Evolutionary conservation across 495 filamentous ascomycete species (phyloP), one percentile per base, ranked within the genome.

Genomic region (Lasiosphaeris hirsuta): DNA sequence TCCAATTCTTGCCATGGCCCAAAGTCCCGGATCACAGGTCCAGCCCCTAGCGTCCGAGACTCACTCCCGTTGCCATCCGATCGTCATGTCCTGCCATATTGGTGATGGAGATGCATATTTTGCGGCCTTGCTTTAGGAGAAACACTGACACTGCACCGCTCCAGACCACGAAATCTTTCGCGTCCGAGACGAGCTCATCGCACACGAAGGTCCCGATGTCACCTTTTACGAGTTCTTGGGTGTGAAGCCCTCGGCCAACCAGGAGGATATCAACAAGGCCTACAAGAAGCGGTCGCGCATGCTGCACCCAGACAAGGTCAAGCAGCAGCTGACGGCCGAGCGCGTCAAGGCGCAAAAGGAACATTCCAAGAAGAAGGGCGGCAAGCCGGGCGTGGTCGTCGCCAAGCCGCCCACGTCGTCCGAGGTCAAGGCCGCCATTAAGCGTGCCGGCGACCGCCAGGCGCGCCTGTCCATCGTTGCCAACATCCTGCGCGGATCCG

Each of bases 141-240:
- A 15, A 8, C 44, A 61, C 60, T 43, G 35, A 36, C 45, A 36
- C 60, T 47, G 39, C 34, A 46, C 34, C 23, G 17, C 10, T 9
- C 5, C 65, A 96, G 94, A 99, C 72, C 88, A 93, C 67, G 94
- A 99, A 76, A 97, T 99, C 75, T 99, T 99, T 75, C 86, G 90
- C 54, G 80, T 97, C 55, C 86, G 84, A 60, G 90, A 96, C 75
- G 95, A 97, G 66, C 75, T 99, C 39, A 76, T 83, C 45, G 73
- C 84, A 11, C 66, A 82, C 60, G 92, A 97, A 74, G 95, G 92
- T 30, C 54, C 77, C 48, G 87, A 89, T 57, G 82, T 90, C 51
- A 95, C 90, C 56, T 99, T 97, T 80, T 99, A 99, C 81, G 89
- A 94, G 65, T 94, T 96, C 75, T 74, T 98, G 52, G 92, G 86